These are phyloP conservation scores for Colletotrichum sp. DNA, from an alignment of 2,329 filamentous ascomycete species.

Conservation along the genomic window DNA sequence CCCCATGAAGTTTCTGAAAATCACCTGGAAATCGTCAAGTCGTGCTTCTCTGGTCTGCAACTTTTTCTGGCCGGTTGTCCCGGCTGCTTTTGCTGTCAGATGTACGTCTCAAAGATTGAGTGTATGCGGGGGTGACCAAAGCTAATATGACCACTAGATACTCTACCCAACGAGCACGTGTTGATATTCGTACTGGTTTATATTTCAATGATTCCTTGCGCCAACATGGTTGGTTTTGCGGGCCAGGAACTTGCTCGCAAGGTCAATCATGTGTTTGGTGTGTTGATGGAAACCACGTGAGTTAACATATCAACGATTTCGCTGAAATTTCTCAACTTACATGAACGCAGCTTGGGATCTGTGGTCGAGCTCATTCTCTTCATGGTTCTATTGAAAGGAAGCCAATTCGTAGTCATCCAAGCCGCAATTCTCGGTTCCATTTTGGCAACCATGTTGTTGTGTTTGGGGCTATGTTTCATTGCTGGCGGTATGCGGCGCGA, in stretches of 20 bases:
- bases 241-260: conserved; percentile 69
- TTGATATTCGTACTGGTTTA: conserved; percentile 75
- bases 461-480: conserved; percentile 81
- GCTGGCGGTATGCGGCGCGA: conserved; percentile 73
- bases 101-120: conserved; percentile 28
- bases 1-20: conserved; percentile 65
- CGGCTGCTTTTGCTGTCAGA: conserved; percentile 70
- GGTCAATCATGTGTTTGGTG: conserved; percentile 73
- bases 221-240: conserved; percentile 77
- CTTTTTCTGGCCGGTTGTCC: conserved; percentile 77
- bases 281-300: conserved; percentile 64
- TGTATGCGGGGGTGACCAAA: not conserved
- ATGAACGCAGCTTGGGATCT: conserved; percentile 60
- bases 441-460: conserved; percentile 80
- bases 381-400: conserved; percentile 69
- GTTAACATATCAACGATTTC: conserved; percentile 26
- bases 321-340: conserved; percentile 19
- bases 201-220: conserved; percentile 78
- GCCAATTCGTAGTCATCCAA: conserved; percentile 74
- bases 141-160: not conserved
- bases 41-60: conserved; percentile 70
- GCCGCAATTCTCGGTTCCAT: conserved; percentile 86
- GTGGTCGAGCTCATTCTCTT: conserved; percentile 85
- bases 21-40: conserved; percentile 69
- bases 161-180: conserved; percentile 54